These are phyloP conservation scores for Suillus alpinus DNA, from an alignment of 768 basidiomycete species.

Conservation along the genomic window DNA sequence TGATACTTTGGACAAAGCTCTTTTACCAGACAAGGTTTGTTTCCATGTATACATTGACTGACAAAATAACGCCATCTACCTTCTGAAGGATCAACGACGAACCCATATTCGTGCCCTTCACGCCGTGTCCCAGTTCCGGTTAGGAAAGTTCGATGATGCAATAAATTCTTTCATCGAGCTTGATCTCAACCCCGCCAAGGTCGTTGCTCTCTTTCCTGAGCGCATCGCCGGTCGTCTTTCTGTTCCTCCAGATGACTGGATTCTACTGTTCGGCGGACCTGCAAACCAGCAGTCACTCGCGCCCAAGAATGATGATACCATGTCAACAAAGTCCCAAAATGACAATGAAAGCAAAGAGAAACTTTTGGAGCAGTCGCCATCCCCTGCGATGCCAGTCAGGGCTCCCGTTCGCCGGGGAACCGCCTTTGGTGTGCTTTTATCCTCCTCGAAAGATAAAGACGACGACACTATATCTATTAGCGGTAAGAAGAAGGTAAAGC, in stretches of 20 bases:
- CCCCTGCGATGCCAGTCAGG: constrained; percentile 41
- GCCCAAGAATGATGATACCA: constrained; percentile 23
- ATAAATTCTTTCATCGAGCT: constrained; percentile 86
- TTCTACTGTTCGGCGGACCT: constrained; percentile 81
- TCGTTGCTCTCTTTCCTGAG: constrained; percentile 85
- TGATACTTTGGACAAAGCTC: constrained; percentile 58
- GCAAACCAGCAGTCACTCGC: constrained; percentile 21
- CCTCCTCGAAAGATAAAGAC: constrained; percentile 44
- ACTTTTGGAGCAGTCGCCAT: constrained; percentile 29
- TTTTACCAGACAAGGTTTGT: constrained; percentile 62
- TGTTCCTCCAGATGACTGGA: constrained; percentile 69
- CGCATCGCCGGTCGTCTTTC: constrained; percentile 76
- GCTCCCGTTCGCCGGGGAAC: constrained; percentile 40
- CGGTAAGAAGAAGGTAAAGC: constrained; percentile 32
- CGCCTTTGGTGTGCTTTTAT: constrained; percentile 49
- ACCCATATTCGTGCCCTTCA: constrained; percentile 67
- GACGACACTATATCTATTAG: constrained; percentile 58
- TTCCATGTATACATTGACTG: background rate
- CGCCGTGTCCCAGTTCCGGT: constrained; percentile 75
- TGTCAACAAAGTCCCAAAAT: constrained; percentile 25
- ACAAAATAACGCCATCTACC: constrained; percentile 7
- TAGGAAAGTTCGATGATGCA: constrained; percentile 68
- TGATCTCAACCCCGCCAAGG: constrained; percentile 90
- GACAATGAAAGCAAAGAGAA: constrained; percentile 26
- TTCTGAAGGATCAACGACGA: constrained; percentile 48